Evolutionary conservation across 2,329 filamentous ascomycete species (phyloP).

Genomic region (Venturia oleaginea): DNA sequence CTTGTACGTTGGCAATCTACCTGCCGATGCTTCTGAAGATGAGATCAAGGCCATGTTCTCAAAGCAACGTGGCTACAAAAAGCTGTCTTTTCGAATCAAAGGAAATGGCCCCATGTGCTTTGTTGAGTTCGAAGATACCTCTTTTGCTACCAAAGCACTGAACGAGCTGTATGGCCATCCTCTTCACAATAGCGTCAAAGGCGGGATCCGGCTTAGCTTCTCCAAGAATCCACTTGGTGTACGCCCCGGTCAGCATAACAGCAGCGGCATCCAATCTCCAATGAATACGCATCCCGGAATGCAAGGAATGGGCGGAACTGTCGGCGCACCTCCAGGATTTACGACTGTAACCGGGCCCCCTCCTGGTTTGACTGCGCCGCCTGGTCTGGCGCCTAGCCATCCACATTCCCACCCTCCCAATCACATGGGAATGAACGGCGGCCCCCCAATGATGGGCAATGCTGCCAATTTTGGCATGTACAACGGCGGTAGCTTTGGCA

Average conservation of each 20-base stretch:
- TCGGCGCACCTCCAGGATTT: conserved; percentile 49
- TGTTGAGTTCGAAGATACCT: conserved; percentile 92
- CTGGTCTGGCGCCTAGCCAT: conserved; percentile 47
- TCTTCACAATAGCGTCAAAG: conserved; percentile 86
- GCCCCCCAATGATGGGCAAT: neutral
- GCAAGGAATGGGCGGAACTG: conserved; percentile 47
- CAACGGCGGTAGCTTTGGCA: conserved; percentile 5
- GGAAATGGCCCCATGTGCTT: conserved; percentile 97
- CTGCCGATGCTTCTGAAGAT: conserved; percentile 85
- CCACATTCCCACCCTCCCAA: neutral
- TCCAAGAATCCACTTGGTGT: conserved; percentile 96
- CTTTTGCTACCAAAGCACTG: conserved; percentile 83
- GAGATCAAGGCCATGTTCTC: conserved; percentile 91
- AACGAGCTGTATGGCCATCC: conserved; percentile 81
- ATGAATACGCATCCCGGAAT: conserved; percentile 44
- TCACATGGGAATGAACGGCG: conserved; percentile 5
- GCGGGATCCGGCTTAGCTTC: conserved; percentile 90
- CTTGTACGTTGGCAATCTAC: conserved; percentile 93
- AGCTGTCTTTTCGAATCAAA: conserved; percentile 90
- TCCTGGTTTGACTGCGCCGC: conserved; percentile 68
- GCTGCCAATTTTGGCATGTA: conserved; percentile 5
- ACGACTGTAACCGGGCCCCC: conserved; percentile 66
- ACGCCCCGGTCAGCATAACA: conserved; percentile 60
- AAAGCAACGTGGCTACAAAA: conserved; percentile 88
- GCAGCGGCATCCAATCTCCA: conserved; percentile 41